phyloP scores from a whole-genome alignment of 768 basidiomycete species.

The Suillus plorans region DNA sequence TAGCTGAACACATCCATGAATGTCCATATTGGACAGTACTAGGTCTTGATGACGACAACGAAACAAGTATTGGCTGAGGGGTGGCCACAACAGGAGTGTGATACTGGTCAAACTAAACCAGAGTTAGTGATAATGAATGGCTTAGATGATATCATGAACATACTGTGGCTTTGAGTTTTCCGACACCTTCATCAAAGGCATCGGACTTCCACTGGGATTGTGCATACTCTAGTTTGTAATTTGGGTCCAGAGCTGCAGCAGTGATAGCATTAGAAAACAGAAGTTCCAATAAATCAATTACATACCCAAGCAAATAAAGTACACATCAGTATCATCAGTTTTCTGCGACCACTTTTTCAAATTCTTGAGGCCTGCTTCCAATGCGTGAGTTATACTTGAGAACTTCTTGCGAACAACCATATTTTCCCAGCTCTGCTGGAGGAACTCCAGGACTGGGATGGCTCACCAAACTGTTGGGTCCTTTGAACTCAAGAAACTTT shows the following conservation, averaged over 20 bases:
- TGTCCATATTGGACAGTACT: too few species aligned
- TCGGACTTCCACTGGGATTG: too few species aligned
- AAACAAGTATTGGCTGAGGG: too few species aligned
- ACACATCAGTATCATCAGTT: neutral
- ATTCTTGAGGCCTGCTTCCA: neutral
- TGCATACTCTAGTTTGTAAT: neutral
- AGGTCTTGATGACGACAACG: too few species aligned
- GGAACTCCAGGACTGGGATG: neutral
- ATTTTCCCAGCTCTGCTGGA: slow-evolving; percentile 5
- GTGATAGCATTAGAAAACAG: neutral
- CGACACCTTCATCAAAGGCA: too few species aligned
- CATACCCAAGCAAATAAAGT: neutral
- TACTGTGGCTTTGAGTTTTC: too few species aligned
- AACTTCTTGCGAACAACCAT: neutral
- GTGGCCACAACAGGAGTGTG: too few species aligned
- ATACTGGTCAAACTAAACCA: too few species aligned
- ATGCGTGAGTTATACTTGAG: neutral
- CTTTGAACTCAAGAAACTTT: neutral
- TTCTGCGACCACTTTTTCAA: neutral
- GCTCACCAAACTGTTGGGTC: neutral
- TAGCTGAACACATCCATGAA: too few species aligned
- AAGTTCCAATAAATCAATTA: too few species aligned
- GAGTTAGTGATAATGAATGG: too few species aligned
- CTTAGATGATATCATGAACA: too few species aligned
- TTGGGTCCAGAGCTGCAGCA: neutral